Conservation (phyloP, 495 filamentous ascomycete species). For the Bathelium albidoporum region DNA sequence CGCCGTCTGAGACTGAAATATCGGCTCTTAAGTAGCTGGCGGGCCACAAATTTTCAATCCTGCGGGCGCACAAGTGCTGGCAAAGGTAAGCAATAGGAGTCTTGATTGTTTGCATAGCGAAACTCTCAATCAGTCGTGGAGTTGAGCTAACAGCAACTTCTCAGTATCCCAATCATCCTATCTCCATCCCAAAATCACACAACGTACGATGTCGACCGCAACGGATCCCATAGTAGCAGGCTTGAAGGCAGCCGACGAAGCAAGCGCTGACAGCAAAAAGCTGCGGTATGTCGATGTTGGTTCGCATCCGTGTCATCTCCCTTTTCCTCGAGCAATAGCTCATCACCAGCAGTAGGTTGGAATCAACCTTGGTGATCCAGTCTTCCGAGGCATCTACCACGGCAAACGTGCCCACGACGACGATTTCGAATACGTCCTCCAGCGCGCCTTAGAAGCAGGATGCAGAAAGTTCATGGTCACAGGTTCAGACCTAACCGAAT, state of each 20-base stretch:
- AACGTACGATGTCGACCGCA: neutral
- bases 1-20: too few relatives aligned
- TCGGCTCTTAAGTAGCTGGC: neutral
- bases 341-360: slow-evolving; percentile 48
- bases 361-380: slow-evolving; percentile 85
- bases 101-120: neutral
- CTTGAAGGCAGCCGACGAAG: slow-evolving; percentile 8
- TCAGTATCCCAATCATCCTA: neutral
- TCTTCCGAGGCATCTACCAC: slow-evolving; percentile 76
- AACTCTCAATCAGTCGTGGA: neutral
- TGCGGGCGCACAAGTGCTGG: neutral
- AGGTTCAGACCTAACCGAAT: slow-evolving; percentile 76
- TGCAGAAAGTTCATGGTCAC: slow-evolving; percentile 88
- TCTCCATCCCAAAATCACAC: neutral
- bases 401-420: slow-evolving; percentile 69
- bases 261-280: slow-evolving; percentile 14
- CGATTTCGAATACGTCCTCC: slow-evolving; percentile 66
- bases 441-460: slow-evolving; percentile 63
- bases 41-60: neutral
- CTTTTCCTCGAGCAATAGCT: slow-evolving; percentile 15
- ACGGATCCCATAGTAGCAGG: slow-evolving; percentile 10
- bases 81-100: neutral
- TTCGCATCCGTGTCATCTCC: slow-evolving; percentile 5
- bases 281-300: slow-evolving; percentile 54
- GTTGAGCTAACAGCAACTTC: neutral